Conservation (phyloP, 768 basidiomycete genomes). For the Pluteus cervinus region DNA sequence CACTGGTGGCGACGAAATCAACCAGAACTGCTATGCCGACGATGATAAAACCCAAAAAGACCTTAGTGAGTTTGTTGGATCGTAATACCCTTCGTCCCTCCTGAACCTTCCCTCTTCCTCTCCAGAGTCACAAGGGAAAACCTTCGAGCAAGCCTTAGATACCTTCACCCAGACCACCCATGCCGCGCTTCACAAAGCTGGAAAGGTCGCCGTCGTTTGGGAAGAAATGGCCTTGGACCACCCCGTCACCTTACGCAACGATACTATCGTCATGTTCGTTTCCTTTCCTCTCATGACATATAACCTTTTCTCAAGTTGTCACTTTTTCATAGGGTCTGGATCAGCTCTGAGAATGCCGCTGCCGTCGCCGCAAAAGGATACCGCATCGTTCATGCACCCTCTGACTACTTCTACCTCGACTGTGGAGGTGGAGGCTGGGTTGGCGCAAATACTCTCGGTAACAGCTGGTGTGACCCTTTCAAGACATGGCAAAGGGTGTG, state of each 20-base stretch:
- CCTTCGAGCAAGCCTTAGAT: conserved; percentile 57
- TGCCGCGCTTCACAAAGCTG: conserved; percentile 37
- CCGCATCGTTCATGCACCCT: conserved; percentile 60
- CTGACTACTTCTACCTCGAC: conserved; percentile 81
- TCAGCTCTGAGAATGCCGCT: conserved; percentile 51
- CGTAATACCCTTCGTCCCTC: background rate
- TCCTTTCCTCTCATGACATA: background rate
- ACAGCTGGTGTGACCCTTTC: conserved; percentile 76
- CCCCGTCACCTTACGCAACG: conserved; percentile 35
- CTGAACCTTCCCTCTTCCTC: conserved; percentile 3
- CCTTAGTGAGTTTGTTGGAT: conserved; percentile 28
- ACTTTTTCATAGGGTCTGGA: conserved; percentile 53
- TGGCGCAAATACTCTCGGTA: conserved; percentile 38
- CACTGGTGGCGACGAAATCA: conserved; percentile 83
- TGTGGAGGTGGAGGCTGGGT: conserved; percentile 73
- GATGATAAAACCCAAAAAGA: conserved; percentile 54
- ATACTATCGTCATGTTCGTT: conserved; percentile 53
- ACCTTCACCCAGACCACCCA: conserved; percentile 57
- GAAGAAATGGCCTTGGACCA: conserved; percentile 68
- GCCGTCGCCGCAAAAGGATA: conserved; percentile 53
- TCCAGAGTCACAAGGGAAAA: conserved; percentile 33
- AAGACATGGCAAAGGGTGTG: conserved; percentile 72
- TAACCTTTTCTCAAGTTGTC: background rate
- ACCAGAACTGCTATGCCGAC: conserved; percentile 54
- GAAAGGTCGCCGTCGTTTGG: conserved; percentile 80